phyloP scores from a whole-genome alignment of 257 asterid genomes.

The Nicotiana undulata region DNA sequence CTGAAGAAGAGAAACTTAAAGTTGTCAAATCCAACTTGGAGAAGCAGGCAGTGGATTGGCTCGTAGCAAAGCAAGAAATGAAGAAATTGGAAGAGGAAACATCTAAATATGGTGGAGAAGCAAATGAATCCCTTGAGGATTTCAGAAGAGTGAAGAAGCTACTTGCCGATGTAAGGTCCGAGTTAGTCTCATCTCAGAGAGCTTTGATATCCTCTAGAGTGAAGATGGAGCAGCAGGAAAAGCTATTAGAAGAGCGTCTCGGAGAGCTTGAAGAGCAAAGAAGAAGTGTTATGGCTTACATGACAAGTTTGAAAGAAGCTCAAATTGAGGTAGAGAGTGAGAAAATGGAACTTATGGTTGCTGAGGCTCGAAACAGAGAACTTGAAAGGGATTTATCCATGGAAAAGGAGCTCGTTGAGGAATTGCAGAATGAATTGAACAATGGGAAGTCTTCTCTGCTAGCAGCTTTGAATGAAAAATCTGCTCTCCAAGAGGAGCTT shows the following conservation, averaged over 20 bases:
- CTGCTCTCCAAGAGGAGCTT: conserved; percentile 44
- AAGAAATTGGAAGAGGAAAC: conserved; percentile 51
- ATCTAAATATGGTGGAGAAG: conserved; percentile 44
- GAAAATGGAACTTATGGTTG: conserved; percentile 44
- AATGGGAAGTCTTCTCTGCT: conserved; percentile 44
- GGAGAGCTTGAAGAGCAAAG: conserved; percentile 60
- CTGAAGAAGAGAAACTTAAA: conserved; percentile 47
- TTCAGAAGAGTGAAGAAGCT: conserved; percentile 62
- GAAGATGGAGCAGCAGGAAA: conserved; percentile 53
- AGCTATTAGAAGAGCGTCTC: conserved; percentile 44
- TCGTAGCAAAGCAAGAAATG: conserved; percentile 56
- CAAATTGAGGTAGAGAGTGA: conserved; percentile 63
- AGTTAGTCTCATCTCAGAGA: conserved; percentile 62
- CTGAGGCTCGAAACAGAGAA: conserved; percentile 61
- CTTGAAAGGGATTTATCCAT: conserved; percentile 52
- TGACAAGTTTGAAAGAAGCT: conserved; percentile 55
- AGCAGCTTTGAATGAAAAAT: conserved; percentile 35
- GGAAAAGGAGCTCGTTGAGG: conserved; percentile 52
- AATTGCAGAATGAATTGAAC: conserved; percentile 45
- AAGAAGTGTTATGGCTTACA: conserved; percentile 42
- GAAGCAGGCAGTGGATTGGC: conserved; percentile 76
- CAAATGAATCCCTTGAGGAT: conserved; percentile 46
- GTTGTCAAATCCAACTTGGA: conserved; percentile 52
- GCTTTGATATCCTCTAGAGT: conserved; percentile 47
- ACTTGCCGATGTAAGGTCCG: conserved; percentile 62